These are phyloP conservation scores for Apiospora koreana DNA, from an alignment of 2,329 filamentous ascomycete genomes.

Conservation along the genomic window DNA sequence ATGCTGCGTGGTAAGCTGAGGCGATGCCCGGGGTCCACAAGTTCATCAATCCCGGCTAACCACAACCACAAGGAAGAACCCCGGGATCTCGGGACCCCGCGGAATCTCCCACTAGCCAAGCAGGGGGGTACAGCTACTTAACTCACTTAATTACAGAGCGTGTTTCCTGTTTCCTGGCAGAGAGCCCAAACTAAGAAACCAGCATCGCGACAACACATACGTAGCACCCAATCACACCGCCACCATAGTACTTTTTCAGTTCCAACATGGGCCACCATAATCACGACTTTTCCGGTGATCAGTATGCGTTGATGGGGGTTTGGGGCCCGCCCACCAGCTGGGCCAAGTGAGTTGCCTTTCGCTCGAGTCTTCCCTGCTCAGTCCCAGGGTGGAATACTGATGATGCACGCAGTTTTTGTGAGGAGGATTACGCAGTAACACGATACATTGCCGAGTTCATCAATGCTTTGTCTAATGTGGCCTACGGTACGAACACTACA, in stretches of 20 bases:
- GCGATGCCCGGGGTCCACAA: background rate
- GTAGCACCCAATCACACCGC: background rate
- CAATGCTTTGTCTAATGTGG: slow-evolving; percentile 52
- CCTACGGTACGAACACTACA: slow-evolving; percentile 39
- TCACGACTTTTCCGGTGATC: slow-evolving; percentile 36
- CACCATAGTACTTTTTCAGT: background rate
- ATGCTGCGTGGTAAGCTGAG: background rate
- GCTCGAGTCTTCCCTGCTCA: background rate
- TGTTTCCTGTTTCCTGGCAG: no score
- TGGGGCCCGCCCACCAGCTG: slow-evolving; percentile 43
- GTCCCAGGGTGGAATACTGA: background rate
- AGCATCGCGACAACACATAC: background rate
- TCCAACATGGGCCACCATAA: slow-evolving; percentile 37
- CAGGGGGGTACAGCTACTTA: no score
- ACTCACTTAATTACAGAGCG: no score
- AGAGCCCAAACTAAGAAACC: no score
- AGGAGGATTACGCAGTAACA: slow-evolving; percentile 56
- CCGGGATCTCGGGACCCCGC: no score
- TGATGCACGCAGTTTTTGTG: slow-evolving; percentile 33
- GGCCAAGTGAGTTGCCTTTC: slow-evolving; percentile 35
- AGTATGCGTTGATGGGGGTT: slow-evolving; percentile 32
- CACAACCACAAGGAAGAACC: no score
- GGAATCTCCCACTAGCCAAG: no score
- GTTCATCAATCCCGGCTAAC: background rate
- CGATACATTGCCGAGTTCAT: slow-evolving; percentile 54